Percentiles rank a stretch among this genome's conserved stretches.
These are phyloP conservation scores for Tinospora cordifolia DNA, from an alignment of 164 flowering plant species.

Conservation along the genomic window DNA sequence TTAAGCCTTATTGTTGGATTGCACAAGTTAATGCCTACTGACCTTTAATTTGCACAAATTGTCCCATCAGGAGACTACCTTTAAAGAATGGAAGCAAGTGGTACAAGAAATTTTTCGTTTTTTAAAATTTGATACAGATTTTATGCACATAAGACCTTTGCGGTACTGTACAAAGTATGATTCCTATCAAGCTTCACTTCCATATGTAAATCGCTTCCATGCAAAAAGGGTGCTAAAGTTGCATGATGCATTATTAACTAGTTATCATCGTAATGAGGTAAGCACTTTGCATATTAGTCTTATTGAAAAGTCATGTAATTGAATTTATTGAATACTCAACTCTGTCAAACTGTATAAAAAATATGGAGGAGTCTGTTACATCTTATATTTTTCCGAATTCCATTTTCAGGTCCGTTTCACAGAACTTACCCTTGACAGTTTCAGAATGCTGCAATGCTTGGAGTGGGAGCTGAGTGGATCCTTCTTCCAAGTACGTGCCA, in stretches of 20 bases:
- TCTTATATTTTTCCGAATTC: slow-evolving; percentile 12
- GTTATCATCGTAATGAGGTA: slow-evolving; percentile 94
- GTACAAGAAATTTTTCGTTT: slow-evolving; percentile 80
- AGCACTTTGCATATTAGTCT: slow-evolving; percentile 1
- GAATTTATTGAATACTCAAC: neutral
- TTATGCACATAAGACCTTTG: slow-evolving; percentile 52
- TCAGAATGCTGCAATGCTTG: slow-evolving; percentile 90
- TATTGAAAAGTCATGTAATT: neutral
- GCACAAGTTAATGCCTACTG: neutral
- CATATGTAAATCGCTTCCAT: slow-evolving; percentile 74
- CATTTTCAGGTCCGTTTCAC: slow-evolving; percentile 82
- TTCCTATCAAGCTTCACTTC: slow-evolving; percentile 52
- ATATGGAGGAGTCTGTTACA: neutral
- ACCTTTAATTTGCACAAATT: neutral
- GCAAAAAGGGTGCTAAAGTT: slow-evolving; percentile 72
- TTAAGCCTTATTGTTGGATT: neutral
- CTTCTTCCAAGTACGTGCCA: slow-evolving; percentile 53
- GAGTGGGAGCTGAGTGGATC: slow-evolving; percentile 98
- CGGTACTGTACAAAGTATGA: slow-evolving; percentile 60
- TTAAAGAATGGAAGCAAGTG: slow-evolving; percentile 89
- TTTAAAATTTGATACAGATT: slow-evolving; percentile 46
- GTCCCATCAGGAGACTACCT: slow-evolving; percentile 55
- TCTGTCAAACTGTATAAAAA: neutral
- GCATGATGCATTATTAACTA: slow-evolving; percentile 71
- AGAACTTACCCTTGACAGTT: slow-evolving; percentile 81